Conservation (phyloP, 192 early-diverging fungal species). For the Backusella tuberculispora region DNA sequence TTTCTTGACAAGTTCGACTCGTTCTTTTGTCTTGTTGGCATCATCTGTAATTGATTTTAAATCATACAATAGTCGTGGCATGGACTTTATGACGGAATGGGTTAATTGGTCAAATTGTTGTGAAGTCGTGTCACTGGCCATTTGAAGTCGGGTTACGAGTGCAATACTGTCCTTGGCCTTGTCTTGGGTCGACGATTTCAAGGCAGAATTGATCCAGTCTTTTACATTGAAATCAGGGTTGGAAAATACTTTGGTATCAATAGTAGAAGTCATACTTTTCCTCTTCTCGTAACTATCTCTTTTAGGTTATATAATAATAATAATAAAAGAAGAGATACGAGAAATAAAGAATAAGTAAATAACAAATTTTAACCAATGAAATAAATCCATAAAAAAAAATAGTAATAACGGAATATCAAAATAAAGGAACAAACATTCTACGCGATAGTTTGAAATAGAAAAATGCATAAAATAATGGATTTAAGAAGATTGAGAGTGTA, state of each 20-base stretch:
- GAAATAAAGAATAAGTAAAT: no score
- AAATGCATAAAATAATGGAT: no score
- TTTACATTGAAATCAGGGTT: conserved; percentile 62
- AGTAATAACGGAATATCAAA: no score
- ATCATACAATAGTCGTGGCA: conserved; percentile 67
- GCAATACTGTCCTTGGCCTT: conserved; percentile 52
- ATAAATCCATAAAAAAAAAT: no score
- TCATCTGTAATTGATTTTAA: conserved; percentile 62
- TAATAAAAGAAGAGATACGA: no score
- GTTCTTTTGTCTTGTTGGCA: conserved; percentile 47
- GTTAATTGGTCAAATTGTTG: conserved; percentile 53
- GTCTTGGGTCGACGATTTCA: conserved; percentile 36
- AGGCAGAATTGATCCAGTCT: conserved; percentile 64
- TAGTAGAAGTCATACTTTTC: conserved; percentile 12
- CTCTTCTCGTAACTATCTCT: no score
- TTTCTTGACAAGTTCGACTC: conserved; percentile 47
- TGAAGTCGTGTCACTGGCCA: conserved; percentile 60
- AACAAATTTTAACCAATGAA: no score
- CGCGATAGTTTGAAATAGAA: no score
- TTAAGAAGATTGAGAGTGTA: no score
- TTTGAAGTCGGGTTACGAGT: conserved; percentile 62
- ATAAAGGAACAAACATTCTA: no score
- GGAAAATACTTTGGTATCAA: conserved; percentile 24
- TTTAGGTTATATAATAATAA: no score
- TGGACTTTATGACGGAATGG: conserved; percentile 58